Evolutionary conservation across 2,329 filamentous ascomycete species (phyloP), one percentile per base, ranked within the genome.

Genomic region (Huntiella savannae): DNA sequence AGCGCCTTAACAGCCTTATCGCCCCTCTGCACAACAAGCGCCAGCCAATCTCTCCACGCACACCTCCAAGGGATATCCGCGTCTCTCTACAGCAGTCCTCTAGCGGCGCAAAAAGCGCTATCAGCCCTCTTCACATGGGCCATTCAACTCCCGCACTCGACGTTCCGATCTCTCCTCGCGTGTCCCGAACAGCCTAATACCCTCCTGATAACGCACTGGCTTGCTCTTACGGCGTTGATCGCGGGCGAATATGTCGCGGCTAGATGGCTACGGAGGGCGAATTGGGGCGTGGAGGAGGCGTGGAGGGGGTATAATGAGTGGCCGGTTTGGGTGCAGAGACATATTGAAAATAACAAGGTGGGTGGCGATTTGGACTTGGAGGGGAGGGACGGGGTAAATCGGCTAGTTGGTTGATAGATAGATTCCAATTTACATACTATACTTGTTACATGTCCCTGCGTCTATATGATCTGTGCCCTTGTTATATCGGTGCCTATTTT

Each of bases 91-190:
- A 28, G 22, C 22, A 28, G 22, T 28, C 22, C 22, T 10, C 22
- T 28, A 7, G 22, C 22, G 1, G 70, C 69, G 12, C 73, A 72
- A 54, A 60, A 65, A 50, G 58, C 64, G n/a, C 62, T 73, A 45
- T 61, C 61, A 37, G 58, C 61, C 46, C 68, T 71, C 53, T 73
- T 71, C 54, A 62, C 55, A 3, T 75, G 70, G 71, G 74, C 70
- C 70, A 73, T 73, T 62, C 62, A 69, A 55, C 61, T 75, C 5
- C 65, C 69, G 6, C 70, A 74, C 52, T 60, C 62, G 33, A 59
- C 63, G 41, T 74, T 75, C 55, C 64, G 68, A 51, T 59, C 60
- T 43, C 56, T 75, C 45, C 62, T 73, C 51, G 64, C 71, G 54
- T 58, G 63, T 22, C 52, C 53, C 22, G 67, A 65, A 53, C 68